These are phyloP conservation scores for Aspergillus arachidicola DNA, from an alignment of 2,329 filamentous ascomycete genomes.

Conservation along the genomic window DNA sequence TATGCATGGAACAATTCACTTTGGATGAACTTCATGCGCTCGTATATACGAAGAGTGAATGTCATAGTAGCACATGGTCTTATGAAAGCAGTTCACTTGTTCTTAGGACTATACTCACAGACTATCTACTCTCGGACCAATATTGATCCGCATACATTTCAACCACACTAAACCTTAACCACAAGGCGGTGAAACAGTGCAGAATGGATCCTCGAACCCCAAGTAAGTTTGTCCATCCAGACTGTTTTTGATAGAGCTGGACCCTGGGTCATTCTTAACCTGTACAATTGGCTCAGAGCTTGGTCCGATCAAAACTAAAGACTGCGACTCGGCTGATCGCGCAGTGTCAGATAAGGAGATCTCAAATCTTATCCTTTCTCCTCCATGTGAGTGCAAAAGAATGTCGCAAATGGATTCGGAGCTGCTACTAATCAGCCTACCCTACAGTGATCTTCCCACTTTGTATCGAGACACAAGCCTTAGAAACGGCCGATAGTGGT, in stretches of 20 bases:
- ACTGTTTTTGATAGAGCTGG: constrained; percentile 8
- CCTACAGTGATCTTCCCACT: constrained; percentile 15
- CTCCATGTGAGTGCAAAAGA: constrained; percentile 15
- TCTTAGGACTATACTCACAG: neutral
- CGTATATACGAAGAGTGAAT: neutral
- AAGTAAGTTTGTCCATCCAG: constrained; percentile 21
- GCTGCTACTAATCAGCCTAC: constrained; percentile 5
- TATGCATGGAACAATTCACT: neutral
- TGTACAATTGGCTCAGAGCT: constrained; percentile 12
- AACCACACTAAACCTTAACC: constrained; percentile 14
- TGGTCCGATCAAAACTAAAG: constrained; percentile 11
- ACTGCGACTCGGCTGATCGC: constrained; percentile 3
- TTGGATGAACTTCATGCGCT: neutral
- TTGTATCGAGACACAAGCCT: constrained; percentile 1
- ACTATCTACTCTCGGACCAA: constrained; percentile 3
- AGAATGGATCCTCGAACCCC: constrained; percentile 29
- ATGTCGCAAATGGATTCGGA: constrained; percentile 7
- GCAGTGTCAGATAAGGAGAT: constrained; percentile 14
- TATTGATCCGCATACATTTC: constrained; percentile 7
- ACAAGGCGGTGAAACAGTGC: constrained; percentile 30
- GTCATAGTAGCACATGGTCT: neutral
- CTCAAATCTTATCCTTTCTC: constrained; percentile 15
- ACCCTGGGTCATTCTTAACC: constrained; percentile 8
- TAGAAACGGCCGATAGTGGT: neutral
- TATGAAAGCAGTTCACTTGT: no score